These are phyloP conservation scores for Malassezia arunalokei DNA, from an alignment of 1,284 basidiomycete genomes.

Conservation along the genomic window DNA sequence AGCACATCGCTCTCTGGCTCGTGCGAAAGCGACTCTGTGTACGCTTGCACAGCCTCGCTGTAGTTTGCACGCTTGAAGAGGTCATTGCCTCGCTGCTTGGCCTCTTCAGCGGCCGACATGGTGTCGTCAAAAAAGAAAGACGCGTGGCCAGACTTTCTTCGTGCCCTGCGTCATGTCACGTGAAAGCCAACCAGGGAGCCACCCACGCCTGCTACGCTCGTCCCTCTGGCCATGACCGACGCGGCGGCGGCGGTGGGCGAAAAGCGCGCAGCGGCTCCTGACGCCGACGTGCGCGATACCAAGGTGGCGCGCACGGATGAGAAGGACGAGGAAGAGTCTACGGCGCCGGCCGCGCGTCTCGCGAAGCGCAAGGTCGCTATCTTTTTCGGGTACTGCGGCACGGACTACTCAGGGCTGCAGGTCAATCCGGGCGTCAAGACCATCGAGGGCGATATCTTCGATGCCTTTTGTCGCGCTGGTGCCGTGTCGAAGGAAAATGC, in stretches of 20 bases:
- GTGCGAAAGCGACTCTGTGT: conserved; percentile 49
- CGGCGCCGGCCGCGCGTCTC: conserved; percentile 29
- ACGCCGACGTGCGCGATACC: not conserved
- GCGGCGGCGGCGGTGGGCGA: not conserved
- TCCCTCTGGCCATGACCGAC: not conserved
- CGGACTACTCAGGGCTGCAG: conserved; percentile 81
- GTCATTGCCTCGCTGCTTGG: conserved; percentile 42
- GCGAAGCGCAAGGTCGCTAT: conserved; percentile 54
- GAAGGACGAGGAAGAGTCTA: not conserved
- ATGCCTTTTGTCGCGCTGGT: conserved; percentile 73
- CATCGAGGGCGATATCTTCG: conserved; percentile 82
- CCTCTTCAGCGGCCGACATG: conserved; percentile 23
- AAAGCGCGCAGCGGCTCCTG: not conserved
- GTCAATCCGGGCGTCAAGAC: conserved; percentile 64
- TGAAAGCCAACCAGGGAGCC: not conserved
- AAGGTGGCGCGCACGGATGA: conserved; percentile 1
- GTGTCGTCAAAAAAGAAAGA: not conserved
- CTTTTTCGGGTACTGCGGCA: conserved; percentile 52
- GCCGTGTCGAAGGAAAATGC: conserved; percentile 87
- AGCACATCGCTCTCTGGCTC: conserved; percentile 62
- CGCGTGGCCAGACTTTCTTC: not conserved
- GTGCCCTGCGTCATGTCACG: not conserved
- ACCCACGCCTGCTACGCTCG: not conserved
- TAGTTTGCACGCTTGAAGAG: conserved; percentile 36
- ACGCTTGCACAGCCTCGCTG: conserved; percentile 37